A percentile compares a stretch with the other conserved stretches of the same genome.
These are phyloP conservation scores for Canavalia ensiformis DNA, from an alignment of 306 rosid genomes.

Conservation along the genomic window DNA sequence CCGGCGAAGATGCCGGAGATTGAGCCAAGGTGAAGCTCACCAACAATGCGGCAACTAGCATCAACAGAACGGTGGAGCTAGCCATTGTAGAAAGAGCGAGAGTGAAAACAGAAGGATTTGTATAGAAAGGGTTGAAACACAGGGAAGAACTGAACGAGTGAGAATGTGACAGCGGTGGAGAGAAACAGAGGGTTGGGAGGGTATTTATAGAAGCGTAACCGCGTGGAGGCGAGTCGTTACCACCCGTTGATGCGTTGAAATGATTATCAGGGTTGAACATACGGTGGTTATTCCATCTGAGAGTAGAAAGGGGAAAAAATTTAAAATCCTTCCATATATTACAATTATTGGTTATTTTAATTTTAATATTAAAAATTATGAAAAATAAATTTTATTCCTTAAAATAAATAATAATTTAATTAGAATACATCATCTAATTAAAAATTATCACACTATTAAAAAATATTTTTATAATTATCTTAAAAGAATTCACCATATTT, in stretches of 20 bases:
- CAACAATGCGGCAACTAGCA: constrained; percentile 53
- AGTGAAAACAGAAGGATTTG: background rate
- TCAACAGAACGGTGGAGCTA: constrained; percentile 26
- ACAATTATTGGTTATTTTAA: no score
- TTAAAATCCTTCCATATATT: no score
- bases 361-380: no score
- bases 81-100: constrained; percentile 55
- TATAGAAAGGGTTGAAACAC: background rate
- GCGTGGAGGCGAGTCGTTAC: constrained; percentile 28
- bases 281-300: constrained; percentile 31
- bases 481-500: no score
- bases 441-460: no score
- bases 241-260: constrained; percentile 35
- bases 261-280: background rate
- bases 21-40: constrained; percentile 53
- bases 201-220: constrained; percentile 45
- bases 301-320: background rate
- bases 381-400: no score
- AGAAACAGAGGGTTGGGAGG: background rate
- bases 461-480: no score
- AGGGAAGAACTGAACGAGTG: background rate
- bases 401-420: no score
- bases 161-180: background rate
- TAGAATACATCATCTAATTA: no score
- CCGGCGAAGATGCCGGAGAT: constrained; percentile 58